Evolutionary conservation across 805 yeast genomes (phyloP).

Genomic region (Metschnikowia similis): DNA sequence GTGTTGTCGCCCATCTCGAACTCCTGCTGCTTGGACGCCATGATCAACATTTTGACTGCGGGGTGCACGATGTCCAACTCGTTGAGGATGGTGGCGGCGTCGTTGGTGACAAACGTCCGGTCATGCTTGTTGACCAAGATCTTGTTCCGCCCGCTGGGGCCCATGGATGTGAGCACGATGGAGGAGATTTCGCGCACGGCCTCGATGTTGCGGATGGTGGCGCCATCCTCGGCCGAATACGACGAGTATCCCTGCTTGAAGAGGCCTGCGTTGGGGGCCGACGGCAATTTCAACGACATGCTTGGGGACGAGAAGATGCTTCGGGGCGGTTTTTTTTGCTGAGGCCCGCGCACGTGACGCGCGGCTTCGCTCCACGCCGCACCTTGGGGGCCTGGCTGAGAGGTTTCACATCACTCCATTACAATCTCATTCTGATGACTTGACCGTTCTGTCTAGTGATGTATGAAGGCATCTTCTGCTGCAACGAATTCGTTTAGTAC

Average conservation of each 20-base stretch:
- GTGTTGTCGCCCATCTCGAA: constrained; percentile 97
- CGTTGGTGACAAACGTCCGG: constrained; percentile 85
- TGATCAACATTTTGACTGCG: constrained; percentile 89
- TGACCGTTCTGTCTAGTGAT: too few species aligned
- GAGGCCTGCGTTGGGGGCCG: constrained; percentile 87
- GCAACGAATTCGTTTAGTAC: too few species aligned
- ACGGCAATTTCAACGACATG: constrained; percentile 89
- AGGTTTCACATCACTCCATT: too few species aligned
- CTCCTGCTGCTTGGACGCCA: constrained; percentile 97
- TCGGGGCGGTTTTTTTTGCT: not conserved
- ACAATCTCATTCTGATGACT: too few species aligned
- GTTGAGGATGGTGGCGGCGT: constrained; percentile 95
- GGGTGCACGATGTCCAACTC: constrained; percentile 96
- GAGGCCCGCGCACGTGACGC: constrained; percentile 2
- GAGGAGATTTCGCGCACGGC: constrained; percentile 92
- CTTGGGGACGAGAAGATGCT: not conserved
- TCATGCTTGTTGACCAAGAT: constrained; percentile 87
- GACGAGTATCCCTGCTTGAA: constrained; percentile 94
- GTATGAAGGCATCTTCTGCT: too few species aligned
- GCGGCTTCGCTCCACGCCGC: not conserved
- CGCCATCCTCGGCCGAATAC: constrained; percentile 88
- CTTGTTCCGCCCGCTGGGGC: constrained; percentile 97
- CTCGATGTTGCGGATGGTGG: constrained; percentile 83
- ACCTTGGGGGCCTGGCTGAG: too few species aligned
- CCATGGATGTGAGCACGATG: constrained; percentile 91